Percentiles rank a stretch among this genome's conserved stretches.
Evolutionary conservation across 2,329 filamentous ascomycete species (phyloP).

Genomic region (Coniochaeta pulveracea): DNA sequence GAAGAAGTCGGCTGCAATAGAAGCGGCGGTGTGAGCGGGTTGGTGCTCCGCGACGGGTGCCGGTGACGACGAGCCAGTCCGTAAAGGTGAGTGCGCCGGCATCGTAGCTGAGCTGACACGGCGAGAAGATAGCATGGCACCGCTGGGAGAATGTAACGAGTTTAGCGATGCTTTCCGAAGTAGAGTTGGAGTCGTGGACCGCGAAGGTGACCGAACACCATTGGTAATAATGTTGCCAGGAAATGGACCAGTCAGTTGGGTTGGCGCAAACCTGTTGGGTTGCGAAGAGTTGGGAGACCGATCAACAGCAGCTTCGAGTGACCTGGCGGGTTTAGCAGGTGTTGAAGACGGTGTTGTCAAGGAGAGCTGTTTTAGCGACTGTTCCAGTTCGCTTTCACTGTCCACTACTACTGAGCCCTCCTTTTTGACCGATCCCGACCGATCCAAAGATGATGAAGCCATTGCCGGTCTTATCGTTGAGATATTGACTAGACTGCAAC

Average conservation of each 20-base stretch:
- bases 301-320: slow-evolving; percentile 20
- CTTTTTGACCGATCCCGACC: slow-evolving; percentile 2
- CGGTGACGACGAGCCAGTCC: slow-evolving; percentile 21
- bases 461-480: too few species aligned
- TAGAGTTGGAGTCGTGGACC: slow-evolving; percentile 37
- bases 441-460: too few species aligned
- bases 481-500: too few species aligned
- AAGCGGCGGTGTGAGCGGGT: slow-evolving; percentile 32
- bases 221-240: too few species aligned
- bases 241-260: slow-evolving; percentile 25
- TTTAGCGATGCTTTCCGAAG: slow-evolving; percentile 46
- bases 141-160: slow-evolving; percentile 38
- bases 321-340: slow-evolving; percentile 15
- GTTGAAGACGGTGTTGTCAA: slow-evolving; percentile 24
- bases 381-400: slow-evolving; percentile 21
- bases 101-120: slow-evolving; percentile 32
- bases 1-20: slow-evolving; percentile 59
- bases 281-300: slow-evolving; percentile 26
- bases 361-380: slow-evolving; percentile 32
- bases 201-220: slow-evolving; percentile 29
- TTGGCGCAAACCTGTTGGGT: slow-evolving; percentile 24
- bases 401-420: neutral
- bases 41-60: slow-evolving; percentile 18
- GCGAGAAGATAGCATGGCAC: slow-evolving; percentile 28
- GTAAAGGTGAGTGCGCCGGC: slow-evolving; percentile 19